Base-by-base conservation (phyloP, 164 flowering plant genomes). In the Vitis rotundifolia region DNA sequence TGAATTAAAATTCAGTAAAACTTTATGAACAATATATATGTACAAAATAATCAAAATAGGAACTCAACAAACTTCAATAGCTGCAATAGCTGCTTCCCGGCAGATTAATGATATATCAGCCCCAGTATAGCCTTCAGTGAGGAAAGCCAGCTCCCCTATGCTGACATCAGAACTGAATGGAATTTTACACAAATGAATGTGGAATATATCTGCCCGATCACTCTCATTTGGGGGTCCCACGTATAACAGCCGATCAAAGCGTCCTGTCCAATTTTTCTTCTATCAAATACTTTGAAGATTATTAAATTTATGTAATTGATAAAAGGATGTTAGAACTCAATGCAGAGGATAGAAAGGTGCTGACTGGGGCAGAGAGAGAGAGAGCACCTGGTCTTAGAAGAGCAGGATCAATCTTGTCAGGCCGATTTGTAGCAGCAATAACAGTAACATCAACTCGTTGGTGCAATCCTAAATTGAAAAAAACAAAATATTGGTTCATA, bases 401-500 rank as follows among this genome's bases (percentile, higher is more conserved):
- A 66, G 99, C 99, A 19, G 88, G 80, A 77, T 96, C 99, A 67
- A 96, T 93, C 78, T 92, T 92, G 85, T 96, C 99, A 37, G 98
- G 97, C 47, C 99, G 86, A 79, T 96, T 96, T 68, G 99, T 96
- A 55, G 99, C 99, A 69, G 98, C 99, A 83, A 96, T 89, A 57
- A 96, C 94, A 66, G 90, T 91, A 54, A 96, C 99, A 86, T 82
- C 75, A 72, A 82, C 91, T 83, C 97, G 90, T 80, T 86, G 82
- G 56, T 89, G 92, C 86, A 96, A 78, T 69, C 99, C 99, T 96
- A 72, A 16, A 76, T 29, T 3, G 14, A 19, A 19, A 49, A 10
- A 56, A 62, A 64, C 9, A 47, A 28, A 55, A 8, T 44, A 10
- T 26, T 31, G 37, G 15, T 28, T 22, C 29, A 15, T 56, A 49